These are phyloP conservation scores for Hypericum perforatum DNA, from an alignment of 345 rosid species.

Conservation along the genomic window DNA sequence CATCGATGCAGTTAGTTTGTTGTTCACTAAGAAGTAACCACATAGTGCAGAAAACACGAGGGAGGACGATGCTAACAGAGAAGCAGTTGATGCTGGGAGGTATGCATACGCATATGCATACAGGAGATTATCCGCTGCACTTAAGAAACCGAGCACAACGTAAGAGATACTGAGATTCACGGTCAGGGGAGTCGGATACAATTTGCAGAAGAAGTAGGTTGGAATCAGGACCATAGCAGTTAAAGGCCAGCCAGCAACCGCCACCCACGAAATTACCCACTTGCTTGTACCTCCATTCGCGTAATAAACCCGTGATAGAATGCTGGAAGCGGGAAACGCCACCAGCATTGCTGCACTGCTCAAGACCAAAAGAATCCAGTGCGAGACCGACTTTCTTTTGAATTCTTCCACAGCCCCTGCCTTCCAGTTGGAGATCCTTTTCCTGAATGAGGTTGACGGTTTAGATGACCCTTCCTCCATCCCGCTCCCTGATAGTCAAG, in stretches of 20 bases:
- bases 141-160: slow-evolving; percentile 47
- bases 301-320: slow-evolving; percentile 62
- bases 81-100: slow-evolving; percentile 79
- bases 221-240: slow-evolving; percentile 50
- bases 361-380: slow-evolving; percentile 58
- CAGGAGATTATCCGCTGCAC: slow-evolving; percentile 78
- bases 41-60: slow-evolving; percentile 60
- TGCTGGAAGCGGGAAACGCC: slow-evolving; percentile 76
- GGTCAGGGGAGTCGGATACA: slow-evolving; percentile 47
- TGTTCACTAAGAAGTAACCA: slow-evolving; percentile 58
- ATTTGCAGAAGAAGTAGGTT: slow-evolving; percentile 34
- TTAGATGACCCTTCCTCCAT: slow-evolving; percentile 25
- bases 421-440: slow-evolving; percentile 23
- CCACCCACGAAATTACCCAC: slow-evolving; percentile 89
- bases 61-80: slow-evolving; percentile 77
- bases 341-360: slow-evolving; percentile 29
- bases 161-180: slow-evolving; percentile 47
- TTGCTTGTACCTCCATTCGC: slow-evolving; percentile 75
- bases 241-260: slow-evolving; percentile 75
- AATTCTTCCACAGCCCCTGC: slow-evolving; percentile 33
- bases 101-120: slow-evolving; percentile 83
- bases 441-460: slow-evolving; percentile 22
- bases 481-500: slow-evolving; percentile 11
- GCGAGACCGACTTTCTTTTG: slow-evolving; percentile 52
- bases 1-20: slow-evolving; percentile 54